phyloP scores from a whole-genome alignment of 106 monocot genomes.

The Triglochin maritima region DNA sequence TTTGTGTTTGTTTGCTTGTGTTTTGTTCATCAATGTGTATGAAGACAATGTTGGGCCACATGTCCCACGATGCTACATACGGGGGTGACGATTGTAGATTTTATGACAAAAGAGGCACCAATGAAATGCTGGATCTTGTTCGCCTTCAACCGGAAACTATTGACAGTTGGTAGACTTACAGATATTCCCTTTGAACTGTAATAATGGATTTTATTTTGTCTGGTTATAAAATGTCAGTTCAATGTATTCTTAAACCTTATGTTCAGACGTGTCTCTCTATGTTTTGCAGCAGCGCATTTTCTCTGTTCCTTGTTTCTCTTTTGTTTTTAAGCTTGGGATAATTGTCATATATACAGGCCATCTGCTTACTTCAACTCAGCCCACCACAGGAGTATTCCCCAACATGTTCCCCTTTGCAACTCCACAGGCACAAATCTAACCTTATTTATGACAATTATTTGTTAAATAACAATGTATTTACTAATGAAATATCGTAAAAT shows the following conservation, averaged over 20 bases:
- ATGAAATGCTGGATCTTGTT: conserved; percentile 69
- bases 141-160: conserved; percentile 43
- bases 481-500: neutral
- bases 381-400: conserved; percentile 57
- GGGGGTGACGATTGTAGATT: conserved; percentile 72
- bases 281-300: neutral
- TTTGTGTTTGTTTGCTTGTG: conserved; percentile 73
- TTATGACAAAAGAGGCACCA: conserved; percentile 54
- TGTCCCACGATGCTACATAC: conserved; percentile 70
- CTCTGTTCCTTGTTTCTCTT: neutral
- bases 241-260: neutral
- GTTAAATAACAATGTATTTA: neutral
- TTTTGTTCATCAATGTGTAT: conserved; percentile 61
- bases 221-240: no score
- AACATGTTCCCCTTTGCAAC: conserved; percentile 39
- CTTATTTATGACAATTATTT: neutral
- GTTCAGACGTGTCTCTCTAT: neutral
- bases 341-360: conserved; percentile 50
- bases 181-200: conserved; percentile 25
- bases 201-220: conserved; percentile 1
- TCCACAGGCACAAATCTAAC: conserved; percentile 31
- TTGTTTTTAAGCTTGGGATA: no score
- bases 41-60: conserved; percentile 83
- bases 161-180: conserved; percentile 52
- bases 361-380: conserved; percentile 34